Evolutionary conservation across 805 yeast genomes (phyloP).

Genomic region (Lipomyces starkeyi): DNA sequence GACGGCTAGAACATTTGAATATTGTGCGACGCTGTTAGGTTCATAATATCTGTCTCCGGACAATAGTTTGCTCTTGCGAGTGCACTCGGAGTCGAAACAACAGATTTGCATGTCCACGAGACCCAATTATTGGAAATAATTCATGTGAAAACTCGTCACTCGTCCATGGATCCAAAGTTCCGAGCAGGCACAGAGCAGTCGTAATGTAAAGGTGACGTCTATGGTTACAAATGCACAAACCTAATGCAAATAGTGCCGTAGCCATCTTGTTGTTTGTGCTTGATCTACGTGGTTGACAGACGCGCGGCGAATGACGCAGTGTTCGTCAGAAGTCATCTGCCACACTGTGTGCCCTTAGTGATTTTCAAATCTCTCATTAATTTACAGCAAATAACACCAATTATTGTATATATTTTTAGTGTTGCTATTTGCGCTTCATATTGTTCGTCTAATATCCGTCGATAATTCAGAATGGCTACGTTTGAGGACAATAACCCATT

Average conservation of each 20-base stretch:
- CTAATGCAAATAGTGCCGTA: background rate
- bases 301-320: background rate
- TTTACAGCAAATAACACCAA: background rate
- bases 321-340: background rate
- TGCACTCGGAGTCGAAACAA: background rate
- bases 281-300: background rate
- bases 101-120: background rate
- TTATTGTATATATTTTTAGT: background rate
- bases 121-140: background rate
- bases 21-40: background rate
- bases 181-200: background rate
- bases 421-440: background rate
- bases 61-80: background rate
- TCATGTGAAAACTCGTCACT: background rate
- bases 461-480: slow-evolving; percentile 39
- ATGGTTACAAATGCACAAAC: background rate
- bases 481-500: slow-evolving; percentile 55
- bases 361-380: background rate
- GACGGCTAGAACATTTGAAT: background rate
- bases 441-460: background rate
- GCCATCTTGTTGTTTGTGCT: background rate
- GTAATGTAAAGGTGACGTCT: background rate
- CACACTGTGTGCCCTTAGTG: background rate
- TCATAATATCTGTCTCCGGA: background rate
- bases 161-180: background rate